These are phyloP conservation scores for Aegle marmelos DNA, from an alignment of 345 rosid genomes.

Conservation along the genomic window DNA sequence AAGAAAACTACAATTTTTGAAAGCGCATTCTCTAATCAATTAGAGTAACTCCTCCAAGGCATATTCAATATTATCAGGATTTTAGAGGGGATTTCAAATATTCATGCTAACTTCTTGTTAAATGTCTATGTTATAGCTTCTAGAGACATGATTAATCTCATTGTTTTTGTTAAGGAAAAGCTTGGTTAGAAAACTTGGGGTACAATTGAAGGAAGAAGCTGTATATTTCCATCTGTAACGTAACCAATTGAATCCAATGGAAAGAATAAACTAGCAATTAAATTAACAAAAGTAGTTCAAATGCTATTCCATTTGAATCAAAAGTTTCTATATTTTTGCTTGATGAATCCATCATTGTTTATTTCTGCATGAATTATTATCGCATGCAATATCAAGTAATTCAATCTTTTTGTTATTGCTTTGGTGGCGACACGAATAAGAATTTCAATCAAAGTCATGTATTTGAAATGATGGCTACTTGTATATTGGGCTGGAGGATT, in stretches of 20 bases:
- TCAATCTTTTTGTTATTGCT: slow-evolving; percentile 40
- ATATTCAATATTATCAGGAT: slow-evolving; percentile 5
- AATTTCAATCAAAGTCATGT: slow-evolving; percentile 40
- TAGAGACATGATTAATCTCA: slow-evolving; percentile 36
- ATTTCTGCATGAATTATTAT: neutral
- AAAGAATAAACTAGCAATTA: neutral
- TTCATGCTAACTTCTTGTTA: slow-evolving; percentile 34
- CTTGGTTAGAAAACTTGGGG: slow-evolving; percentile 22
- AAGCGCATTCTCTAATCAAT: too few relatives aligned
- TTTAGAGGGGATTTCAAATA: slow-evolving; percentile 31
- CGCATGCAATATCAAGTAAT: slow-evolving; percentile 11
- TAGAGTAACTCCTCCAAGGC: too few relatives aligned
- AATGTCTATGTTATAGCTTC: slow-evolving; percentile 19
- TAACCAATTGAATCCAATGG: neutral
- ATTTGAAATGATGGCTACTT: too few relatives aligned
- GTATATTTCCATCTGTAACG: slow-evolving; percentile 18
- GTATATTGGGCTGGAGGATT: too few relatives aligned
- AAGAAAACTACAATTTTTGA: too few relatives aligned
- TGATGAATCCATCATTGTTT: neutral
- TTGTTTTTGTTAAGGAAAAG: slow-evolving; percentile 28
- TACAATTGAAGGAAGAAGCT: slow-evolving; percentile 27
- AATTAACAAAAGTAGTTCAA: neutral
- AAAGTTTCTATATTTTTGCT: neutral
- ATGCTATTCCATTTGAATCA: neutral
- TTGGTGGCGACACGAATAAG: slow-evolving; percentile 61